These are phyloP conservation scores for Penicillium brasilianum DNA, from an alignment of 2,329 filamentous ascomycete genomes.

Conservation along the genomic window DNA sequence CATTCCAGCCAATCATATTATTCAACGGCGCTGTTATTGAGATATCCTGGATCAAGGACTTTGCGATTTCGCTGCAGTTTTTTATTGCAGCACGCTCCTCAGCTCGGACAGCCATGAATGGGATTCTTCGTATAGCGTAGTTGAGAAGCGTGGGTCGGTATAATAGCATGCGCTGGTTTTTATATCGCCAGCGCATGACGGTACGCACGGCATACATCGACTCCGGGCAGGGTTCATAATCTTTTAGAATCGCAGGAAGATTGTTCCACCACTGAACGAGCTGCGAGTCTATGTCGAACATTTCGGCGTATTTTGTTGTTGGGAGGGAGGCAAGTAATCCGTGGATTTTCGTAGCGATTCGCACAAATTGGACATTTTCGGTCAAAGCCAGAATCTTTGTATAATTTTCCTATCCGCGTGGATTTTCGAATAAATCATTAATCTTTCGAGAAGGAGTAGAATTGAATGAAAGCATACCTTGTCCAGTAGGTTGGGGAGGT, in stretches of 20 bases:
- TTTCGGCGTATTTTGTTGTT: constrained; percentile 65
- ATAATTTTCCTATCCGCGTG: constrained; percentile 53
- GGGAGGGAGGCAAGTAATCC: constrained; percentile 72
- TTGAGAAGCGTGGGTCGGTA: constrained; percentile 72
- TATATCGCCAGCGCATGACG: constrained; percentile 80
- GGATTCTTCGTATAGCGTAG: constrained; percentile 58
- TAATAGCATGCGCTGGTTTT: constrained; percentile 74
- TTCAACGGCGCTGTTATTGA: constrained; percentile 69
- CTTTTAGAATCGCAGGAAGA: constrained; percentile 67
- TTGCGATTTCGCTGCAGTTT: constrained; percentile 70
- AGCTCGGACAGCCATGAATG: constrained; percentile 54
- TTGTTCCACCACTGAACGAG: constrained; percentile 72
- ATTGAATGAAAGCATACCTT: constrained; percentile 19
- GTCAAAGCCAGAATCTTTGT: constrained; percentile 69
- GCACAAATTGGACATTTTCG: constrained; percentile 76
- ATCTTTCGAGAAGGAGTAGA: too few relatives aligned
- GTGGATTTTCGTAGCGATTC: constrained; percentile 75
- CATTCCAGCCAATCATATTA: constrained; percentile 77
- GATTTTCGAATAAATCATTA: constrained; percentile 21
- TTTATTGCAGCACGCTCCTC: constrained; percentile 70
- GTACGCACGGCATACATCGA: constrained; percentile 70
- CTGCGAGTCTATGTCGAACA: constrained; percentile 67
- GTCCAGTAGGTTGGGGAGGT: constrained; percentile 58
- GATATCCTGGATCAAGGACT: constrained; percentile 72
- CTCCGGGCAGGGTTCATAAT: constrained; percentile 68